Evolutionary conservation across 768 basidiomycete genomes (phyloP).

Genomic region (Lyophyllum shimeji): DNA sequence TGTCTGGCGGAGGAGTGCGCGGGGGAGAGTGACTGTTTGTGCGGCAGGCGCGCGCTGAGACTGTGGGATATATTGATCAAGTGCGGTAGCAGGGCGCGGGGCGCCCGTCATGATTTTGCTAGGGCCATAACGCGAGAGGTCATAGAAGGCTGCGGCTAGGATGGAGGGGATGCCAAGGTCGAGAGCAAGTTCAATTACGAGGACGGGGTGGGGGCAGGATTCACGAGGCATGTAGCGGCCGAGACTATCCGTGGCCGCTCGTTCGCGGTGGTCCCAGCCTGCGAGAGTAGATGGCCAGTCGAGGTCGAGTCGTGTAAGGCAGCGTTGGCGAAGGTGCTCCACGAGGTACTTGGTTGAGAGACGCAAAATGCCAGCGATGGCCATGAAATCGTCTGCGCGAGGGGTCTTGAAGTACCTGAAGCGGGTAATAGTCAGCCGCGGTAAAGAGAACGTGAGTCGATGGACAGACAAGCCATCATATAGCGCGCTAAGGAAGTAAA

Average conservation of each 20-base stretch:
- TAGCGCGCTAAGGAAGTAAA: slow-evolving; percentile 63
- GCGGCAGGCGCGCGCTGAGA: slow-evolving; percentile 26
- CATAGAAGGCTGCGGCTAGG: slow-evolving; percentile 73
- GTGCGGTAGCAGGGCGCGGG: slow-evolving; percentile 28
- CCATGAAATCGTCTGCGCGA: slow-evolving; percentile 53
- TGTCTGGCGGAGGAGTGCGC: slow-evolving; percentile 32
- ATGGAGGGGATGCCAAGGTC: slow-evolving; percentile 58
- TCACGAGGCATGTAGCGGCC: slow-evolving; percentile 63
- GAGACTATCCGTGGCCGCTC: slow-evolving; percentile 43
- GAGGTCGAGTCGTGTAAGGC: slow-evolving; percentile 53
- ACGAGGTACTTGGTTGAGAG: slow-evolving; percentile 78
- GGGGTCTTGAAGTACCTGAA: slow-evolving; percentile 57
- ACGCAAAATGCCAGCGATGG: slow-evolving; percentile 63
- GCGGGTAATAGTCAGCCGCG: slow-evolving; percentile 5
- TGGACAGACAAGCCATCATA: slow-evolving; percentile 73
- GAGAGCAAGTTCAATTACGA: slow-evolving; percentile 67
- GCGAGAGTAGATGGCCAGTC: slow-evolving; percentile 71
- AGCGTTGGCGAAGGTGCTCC: slow-evolving; percentile 60
- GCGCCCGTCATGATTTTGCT: slow-evolving; percentile 65
- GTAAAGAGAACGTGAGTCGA: no score
- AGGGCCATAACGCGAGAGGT: slow-evolving; percentile 70
- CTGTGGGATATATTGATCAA: slow-evolving; percentile 23
- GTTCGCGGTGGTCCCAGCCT: slow-evolving; percentile 71
- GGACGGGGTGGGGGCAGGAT: slow-evolving; percentile 62
- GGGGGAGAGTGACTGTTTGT: slow-evolving; percentile 19